These are phyloP conservation scores for Persicaria tinctoria DNA, from an alignment of 148 eudicot genomes.

Conservation along the genomic window DNA sequence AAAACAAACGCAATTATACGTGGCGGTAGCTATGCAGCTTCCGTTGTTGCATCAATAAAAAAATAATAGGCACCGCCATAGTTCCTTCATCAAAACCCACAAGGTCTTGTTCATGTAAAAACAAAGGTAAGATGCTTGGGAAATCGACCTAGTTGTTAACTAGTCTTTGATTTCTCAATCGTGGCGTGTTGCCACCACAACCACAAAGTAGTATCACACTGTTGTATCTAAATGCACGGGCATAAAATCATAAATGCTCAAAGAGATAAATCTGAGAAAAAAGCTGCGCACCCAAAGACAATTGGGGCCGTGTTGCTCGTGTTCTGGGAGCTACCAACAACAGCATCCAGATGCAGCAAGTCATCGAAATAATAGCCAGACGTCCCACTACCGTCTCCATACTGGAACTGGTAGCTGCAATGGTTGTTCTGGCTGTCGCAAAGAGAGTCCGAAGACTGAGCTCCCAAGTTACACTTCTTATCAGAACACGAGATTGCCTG, in stretches of 20 bases:
- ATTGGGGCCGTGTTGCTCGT: conserved; percentile 58
- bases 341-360: conserved; percentile 49
- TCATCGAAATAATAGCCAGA: conserved; percentile 75
- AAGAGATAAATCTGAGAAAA: not conserved
- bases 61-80: not conserved
- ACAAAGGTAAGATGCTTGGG: too few relatives aligned
- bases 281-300: conserved; percentile 62
- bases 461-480: conserved; percentile 57
- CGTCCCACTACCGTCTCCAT: conserved; percentile 96
- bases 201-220: too few relatives aligned
- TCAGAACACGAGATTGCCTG: conserved; percentile 59
- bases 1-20: not conserved
- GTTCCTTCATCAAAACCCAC: not conserved
- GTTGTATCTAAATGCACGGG: too few relatives aligned
- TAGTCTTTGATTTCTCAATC: too few relatives aligned
- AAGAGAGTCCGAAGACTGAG: conserved; percentile 56
- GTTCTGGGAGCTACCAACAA: conserved; percentile 41
- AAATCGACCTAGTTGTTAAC: too few relatives aligned
- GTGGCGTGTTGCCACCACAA: too few relatives aligned
- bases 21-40: not conserved
- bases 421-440: conserved; percentile 55
- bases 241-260: too few relatives aligned
- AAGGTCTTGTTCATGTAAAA: not conserved
- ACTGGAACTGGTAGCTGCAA: conserved; percentile 79
- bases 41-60: not conserved